Conservation (phyloP, 2,329 filamentous ascomycete genomes). For the Didymella sp. region DNA sequence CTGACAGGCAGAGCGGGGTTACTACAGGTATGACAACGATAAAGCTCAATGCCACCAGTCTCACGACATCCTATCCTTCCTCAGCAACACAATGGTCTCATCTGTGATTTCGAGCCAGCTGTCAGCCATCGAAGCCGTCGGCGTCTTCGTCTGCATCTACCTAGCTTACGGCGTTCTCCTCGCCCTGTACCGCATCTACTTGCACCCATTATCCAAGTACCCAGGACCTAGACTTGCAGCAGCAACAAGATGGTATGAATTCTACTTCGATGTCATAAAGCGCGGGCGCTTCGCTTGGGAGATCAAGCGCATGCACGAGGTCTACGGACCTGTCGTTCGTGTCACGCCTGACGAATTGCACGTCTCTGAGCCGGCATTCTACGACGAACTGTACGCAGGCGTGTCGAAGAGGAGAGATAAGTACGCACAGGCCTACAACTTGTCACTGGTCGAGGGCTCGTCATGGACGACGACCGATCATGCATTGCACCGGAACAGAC, state of each 20-base stretch:
- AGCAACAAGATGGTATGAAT: constrained; percentile 4
- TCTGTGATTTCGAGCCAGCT: neutral
- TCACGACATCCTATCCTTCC: neutral
- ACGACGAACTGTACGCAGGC: constrained; percentile 31
- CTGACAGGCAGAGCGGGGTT: neutral
- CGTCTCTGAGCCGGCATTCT: constrained; percentile 30
- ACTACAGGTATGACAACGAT: neutral
- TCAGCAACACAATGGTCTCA: neutral
- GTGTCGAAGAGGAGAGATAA: constrained; percentile 11
- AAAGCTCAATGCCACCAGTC: neutral
- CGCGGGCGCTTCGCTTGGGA: constrained; percentile 29
- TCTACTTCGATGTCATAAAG: constrained; percentile 14
- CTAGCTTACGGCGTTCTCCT: neutral
- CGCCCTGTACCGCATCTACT: neutral
- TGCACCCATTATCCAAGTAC: neutral
- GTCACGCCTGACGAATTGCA: constrained; percentile 36
- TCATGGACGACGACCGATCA: constrained; percentile 3
- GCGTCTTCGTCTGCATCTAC: neutral
- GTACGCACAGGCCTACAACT: constrained; percentile 20
- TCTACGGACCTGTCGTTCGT: constrained; percentile 35
- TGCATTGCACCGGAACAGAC: neutral
- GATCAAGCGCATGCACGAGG: constrained; percentile 30
- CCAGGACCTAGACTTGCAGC: constrained; percentile 6
- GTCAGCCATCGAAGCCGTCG: neutral
- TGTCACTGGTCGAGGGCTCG: neutral